Conservation (phyloP, 495 filamentous ascomycete genomes). For the Terfezia boudieri region DNA sequence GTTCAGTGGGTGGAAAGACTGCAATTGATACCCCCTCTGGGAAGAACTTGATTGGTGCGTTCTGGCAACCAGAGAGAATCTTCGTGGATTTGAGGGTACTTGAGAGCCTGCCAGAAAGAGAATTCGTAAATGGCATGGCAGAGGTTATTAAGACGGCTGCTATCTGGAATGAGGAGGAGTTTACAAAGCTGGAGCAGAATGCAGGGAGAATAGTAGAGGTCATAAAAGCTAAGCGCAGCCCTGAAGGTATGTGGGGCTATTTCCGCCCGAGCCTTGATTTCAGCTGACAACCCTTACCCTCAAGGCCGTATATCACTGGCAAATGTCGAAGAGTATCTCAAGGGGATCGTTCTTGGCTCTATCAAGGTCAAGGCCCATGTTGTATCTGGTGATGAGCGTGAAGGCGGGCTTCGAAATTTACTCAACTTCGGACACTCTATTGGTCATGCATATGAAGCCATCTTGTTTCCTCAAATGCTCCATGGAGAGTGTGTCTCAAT, state of each 20-base stretch:
- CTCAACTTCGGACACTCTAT: conserved; percentile 98
- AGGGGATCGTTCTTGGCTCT: conserved; percentile 70
- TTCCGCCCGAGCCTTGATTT: not conserved
- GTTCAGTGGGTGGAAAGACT: conserved; percentile 93
- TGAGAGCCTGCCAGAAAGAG: conserved; percentile 69
- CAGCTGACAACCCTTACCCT: conserved; percentile 3
- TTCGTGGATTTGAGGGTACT: conserved; percentile 90
- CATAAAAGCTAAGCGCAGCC: conserved; percentile 34
- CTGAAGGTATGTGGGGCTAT: conserved; percentile 6
- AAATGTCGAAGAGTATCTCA: conserved; percentile 51
- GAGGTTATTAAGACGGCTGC: conserved; percentile 97
- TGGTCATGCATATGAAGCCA: conserved; percentile 87
- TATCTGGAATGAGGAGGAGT: conserved; percentile 80
- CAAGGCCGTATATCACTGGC: conserved; percentile 34
- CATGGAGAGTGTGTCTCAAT: conserved; percentile 93
- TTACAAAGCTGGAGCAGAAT: conserved; percentile 61
- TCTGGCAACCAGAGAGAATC: conserved; percentile 85
- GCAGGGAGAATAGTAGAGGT: conserved; percentile 52
- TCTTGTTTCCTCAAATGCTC: conserved; percentile 82
- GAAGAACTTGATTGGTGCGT: conserved; percentile 89
- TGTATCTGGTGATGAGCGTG: conserved; percentile 78
- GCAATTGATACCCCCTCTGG: conserved; percentile 93
- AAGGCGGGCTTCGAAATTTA: conserved; percentile 83
- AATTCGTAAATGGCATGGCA: conserved; percentile 98
- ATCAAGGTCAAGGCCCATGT: conserved; percentile 81